Conservation (phyloP, 31 red algal genomes). For the Asparagopsis taxiformis region DNA sequence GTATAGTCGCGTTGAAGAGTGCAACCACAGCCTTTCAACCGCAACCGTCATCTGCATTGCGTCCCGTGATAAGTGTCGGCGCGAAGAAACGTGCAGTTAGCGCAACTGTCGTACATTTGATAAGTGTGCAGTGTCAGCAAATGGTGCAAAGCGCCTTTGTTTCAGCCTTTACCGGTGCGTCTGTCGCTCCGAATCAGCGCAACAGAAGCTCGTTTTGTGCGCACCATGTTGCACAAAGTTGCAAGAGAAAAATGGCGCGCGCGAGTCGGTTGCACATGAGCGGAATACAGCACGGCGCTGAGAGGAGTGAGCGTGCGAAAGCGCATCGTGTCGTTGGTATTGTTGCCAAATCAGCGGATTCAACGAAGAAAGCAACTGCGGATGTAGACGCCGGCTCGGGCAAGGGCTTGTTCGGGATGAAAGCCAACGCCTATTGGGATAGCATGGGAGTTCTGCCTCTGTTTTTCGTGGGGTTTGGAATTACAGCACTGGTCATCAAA, state of each 20-base stretch:
- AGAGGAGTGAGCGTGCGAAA: background rate
- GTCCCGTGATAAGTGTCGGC: too few species aligned
- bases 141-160: background rate
- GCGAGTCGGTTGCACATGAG: background rate
- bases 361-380: slow-evolving; percentile 5
- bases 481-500: slow-evolving; percentile 65
- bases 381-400: slow-evolving; percentile 6
- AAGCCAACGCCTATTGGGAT: slow-evolving; percentile 78
- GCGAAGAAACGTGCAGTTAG: too few species aligned
- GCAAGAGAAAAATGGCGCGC: background rate
- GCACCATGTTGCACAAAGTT: background rate
- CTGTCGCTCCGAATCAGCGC: background rate
- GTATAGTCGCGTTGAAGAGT: too few species aligned
- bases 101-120: too few species aligned
- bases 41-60: too few species aligned
- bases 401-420: slow-evolving; percentile 44
- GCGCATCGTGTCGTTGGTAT: slow-evolving; percentile 33
- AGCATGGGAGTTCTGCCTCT: slow-evolving; percentile 78
- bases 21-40: too few species aligned
- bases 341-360: slow-evolving; percentile 29
- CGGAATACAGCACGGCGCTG: too few species aligned
- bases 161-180: background rate
- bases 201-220: background rate
- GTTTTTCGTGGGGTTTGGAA: slow-evolving; percentile 65
- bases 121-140: background rate